These are phyloP conservation scores for Debaryomyces castellii DNA, from an alignment of 805 yeast genomes.

Conservation along the genomic window DNA sequence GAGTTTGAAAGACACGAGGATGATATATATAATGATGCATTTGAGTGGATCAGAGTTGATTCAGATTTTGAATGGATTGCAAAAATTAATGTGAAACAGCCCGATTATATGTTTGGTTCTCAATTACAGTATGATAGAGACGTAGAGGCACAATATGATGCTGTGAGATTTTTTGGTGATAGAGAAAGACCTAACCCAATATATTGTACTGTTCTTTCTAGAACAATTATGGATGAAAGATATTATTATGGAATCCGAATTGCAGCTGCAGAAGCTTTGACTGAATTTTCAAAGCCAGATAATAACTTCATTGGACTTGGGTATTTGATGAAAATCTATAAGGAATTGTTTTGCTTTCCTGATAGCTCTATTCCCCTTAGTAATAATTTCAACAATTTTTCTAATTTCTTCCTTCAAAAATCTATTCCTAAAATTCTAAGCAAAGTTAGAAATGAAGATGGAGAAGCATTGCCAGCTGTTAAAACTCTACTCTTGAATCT, in stretches of 20 bases:
- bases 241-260: constrained; percentile 87
- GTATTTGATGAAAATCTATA: constrained; percentile 71
- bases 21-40: constrained; percentile 78
- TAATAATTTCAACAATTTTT: constrained; percentile 75
- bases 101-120: constrained; percentile 92
- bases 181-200: constrained; percentile 55
- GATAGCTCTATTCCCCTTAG: constrained; percentile 63
- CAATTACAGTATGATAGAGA: constrained; percentile 94
- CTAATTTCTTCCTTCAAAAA: constrained; percentile 66
- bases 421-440: constrained; percentile 66
- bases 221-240: constrained; percentile 80
- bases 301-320: constrained; percentile 69
- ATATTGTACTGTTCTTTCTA: constrained; percentile 72
- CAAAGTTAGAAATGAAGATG: constrained; percentile 57
- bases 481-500: constrained; percentile 66
- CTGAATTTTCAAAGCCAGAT: constrained; percentile 60
- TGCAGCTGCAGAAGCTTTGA: constrained; percentile 81
- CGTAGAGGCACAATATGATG: constrained; percentile 91
- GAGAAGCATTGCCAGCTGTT: constrained; percentile 57
- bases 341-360: constrained; percentile 69
- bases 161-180: constrained; percentile 69
- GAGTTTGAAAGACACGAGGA: constrained; percentile 74
- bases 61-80: constrained; percentile 98
- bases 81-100: constrained; percentile 74
- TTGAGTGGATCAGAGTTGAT: constrained; percentile 97